Evolutionary conservation across 768 basidiomycete species (phyloP).

Genomic region (Phaffia australis): DNA sequence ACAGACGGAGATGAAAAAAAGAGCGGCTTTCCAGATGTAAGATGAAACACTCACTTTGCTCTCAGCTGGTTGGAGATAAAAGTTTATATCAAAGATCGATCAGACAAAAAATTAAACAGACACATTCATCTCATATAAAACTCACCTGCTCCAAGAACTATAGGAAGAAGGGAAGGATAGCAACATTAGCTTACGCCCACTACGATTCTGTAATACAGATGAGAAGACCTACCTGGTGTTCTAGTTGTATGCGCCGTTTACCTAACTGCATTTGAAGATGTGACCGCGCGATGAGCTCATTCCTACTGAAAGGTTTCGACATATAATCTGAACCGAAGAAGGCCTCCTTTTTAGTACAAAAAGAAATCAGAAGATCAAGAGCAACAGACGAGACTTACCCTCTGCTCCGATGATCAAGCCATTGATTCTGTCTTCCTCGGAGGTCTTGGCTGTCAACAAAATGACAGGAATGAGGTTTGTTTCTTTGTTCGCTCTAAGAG

Average conservation of each 20-base stretch:
- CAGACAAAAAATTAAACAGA: no score
- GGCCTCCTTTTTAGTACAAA: neutral
- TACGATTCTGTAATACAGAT: no score
- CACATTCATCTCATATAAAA: no score
- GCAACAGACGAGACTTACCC: neutral
- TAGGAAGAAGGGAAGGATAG: no score
- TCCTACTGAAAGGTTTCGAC: slow-evolving; percentile 8
- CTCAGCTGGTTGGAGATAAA: neutral
- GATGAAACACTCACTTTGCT: slow-evolving; percentile 7
- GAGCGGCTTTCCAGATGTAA: no score
- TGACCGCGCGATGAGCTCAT: slow-evolving; percentile 4
- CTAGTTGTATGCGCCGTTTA: slow-evolving; percentile 3
- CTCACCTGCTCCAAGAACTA: no score
- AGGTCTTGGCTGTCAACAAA: slow-evolving; percentile 1
- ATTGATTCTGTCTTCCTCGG: slow-evolving; percentile 7
- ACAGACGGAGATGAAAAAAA: neutral
- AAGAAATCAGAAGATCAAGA: neutral
- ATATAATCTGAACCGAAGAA: neutral
- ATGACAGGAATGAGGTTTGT: slow-evolving; percentile 3
- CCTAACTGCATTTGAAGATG: slow-evolving; percentile 16
- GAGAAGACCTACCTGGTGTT: neutral
- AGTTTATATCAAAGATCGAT: no score
- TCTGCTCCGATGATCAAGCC: slow-evolving; percentile 6
- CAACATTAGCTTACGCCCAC: no score
- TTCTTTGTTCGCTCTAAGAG: neutral